These are phyloP conservation scores for Diatrype stigma DNA, from an alignment of 2,329 filamentous ascomycete species.

Conservation along the genomic window DNA sequence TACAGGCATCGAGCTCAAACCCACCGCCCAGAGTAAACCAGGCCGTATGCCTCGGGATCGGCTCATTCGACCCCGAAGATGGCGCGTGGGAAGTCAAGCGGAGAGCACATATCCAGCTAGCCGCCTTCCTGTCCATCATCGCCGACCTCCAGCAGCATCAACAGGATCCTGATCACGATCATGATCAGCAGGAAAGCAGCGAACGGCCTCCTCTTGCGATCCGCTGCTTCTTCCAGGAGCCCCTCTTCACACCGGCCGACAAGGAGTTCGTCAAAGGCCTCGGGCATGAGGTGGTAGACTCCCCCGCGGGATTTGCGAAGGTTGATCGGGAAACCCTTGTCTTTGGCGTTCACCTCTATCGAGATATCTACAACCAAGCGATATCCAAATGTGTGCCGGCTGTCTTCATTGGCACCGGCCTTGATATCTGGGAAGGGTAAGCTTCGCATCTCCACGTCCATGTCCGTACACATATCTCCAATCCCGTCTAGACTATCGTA, in stretches of 20 bases:
- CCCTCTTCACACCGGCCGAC: slow-evolving; percentile 45
- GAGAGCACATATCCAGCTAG: slow-evolving; percentile 48
- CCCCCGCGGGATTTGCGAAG: slow-evolving; percentile 48
- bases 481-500: background rate
- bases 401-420: slow-evolving; percentile 55
- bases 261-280: slow-evolving; percentile 49
- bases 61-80: slow-evolving; percentile 49
- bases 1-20: slow-evolving; percentile 11
- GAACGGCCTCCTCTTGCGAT: slow-evolving; percentile 25
- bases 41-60: slow-evolving; percentile 53
- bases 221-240: slow-evolving; percentile 50
- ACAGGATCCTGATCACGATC: background rate
- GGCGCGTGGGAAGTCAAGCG: slow-evolving; percentile 41
- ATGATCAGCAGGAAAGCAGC: slow-evolving; percentile 16
- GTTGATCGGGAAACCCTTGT: slow-evolving; percentile 48
- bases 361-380: slow-evolving; percentile 47
- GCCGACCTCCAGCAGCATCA: slow-evolving; percentile 25
- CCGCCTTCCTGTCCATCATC: slow-evolving; percentile 47
- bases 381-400: slow-evolving; percentile 43
- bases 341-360: slow-evolving; percentile 60
- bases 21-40: slow-evolving; percentile 24
- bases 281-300: slow-evolving; percentile 47
- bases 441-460: slow-evolving; percentile 13
- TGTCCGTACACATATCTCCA: background rate
- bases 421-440: slow-evolving; percentile 48